Base-by-base conservation (phyloP, 768 basidiomycete species). In the Suillus luteus region DNA sequence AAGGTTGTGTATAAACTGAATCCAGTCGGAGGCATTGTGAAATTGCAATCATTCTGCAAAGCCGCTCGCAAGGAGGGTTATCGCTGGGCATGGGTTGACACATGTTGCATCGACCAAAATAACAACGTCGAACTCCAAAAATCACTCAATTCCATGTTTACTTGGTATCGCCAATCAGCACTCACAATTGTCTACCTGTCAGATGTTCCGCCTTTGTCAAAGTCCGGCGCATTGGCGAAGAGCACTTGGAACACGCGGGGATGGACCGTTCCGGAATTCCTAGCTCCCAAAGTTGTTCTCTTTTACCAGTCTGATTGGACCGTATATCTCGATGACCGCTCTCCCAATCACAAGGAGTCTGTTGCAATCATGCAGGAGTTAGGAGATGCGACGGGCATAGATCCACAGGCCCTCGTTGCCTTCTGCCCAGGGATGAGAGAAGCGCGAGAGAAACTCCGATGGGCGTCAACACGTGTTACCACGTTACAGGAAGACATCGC, bases 31-130 rank as follows among this genome's bases (percentile, higher is more conserved):
- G 27, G 41, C 59, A 48, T 44, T 9, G 41, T 44, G 31, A 60
- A 60, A 15, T 27, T 31, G 49, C 41, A 27, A 14, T 15, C 43
- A 40, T 31, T 59, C 55, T 62, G 60, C 69, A 68, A 40, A 67
- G 65, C 15, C n/a, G 67, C 35, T 48, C 63, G 11, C 9, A 63
- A n/a, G 27, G 64, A 15, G 64, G 69, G 69, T 44, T 63, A 35
- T 46, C 60, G 22, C 11, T 68, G 63, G 51, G 41, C 27, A 27
- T 64, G 63, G 63, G 54, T 61, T 22, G 63, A 64, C 17, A 61
- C 60, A 15, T 64, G 63, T 22, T 64, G 63, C 49, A 64, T 64
- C 24, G 59, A 64, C 63, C 37, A 61, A 44, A 61, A 27, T 27
- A 61, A 54, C 60, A 46, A 31, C 19, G 49, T 52, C 12, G 63